phyloP scores from a whole-genome alignment of 2,329 filamentous ascomycete genomes.

The Fusarium papillatum region DNA sequence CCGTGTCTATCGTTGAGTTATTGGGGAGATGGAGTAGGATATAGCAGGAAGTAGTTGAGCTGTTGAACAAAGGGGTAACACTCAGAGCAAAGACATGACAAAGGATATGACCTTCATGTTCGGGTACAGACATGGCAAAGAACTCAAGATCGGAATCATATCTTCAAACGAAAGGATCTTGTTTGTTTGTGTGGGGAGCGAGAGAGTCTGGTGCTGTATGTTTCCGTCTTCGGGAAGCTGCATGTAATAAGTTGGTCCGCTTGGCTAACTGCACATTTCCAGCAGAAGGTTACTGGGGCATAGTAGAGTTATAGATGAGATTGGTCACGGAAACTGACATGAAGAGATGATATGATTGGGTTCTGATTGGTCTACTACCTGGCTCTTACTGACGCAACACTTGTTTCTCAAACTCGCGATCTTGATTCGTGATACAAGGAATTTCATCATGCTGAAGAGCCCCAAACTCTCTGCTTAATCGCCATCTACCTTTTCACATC shows the following conservation, averaged over 20 bases:
- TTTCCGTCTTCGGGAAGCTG: background rate
- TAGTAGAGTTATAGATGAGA: background rate
- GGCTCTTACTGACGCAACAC: background rate
- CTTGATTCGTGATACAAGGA: too few species aligned
- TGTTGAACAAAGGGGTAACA: background rate
- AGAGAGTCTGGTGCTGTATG: background rate
- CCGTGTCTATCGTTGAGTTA: rapidly evolving
- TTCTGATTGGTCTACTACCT: background rate
- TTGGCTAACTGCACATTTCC: background rate
- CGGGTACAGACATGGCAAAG: background rate
- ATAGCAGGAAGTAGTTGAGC: background rate
- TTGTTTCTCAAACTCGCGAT: background rate
- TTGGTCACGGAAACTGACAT: background rate
- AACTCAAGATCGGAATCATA: background rate
- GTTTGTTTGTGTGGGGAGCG: background rate
- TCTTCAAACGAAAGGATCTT: background rate
- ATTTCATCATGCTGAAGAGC: too few species aligned
- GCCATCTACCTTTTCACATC: rapidly evolving
- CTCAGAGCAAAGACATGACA: background rate
- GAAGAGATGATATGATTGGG: background rate
- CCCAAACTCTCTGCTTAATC: too few species aligned
- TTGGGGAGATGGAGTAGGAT: background rate
- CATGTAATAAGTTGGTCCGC: background rate
- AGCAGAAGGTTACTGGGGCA: background rate
- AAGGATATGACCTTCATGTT: background rate